Percentiles rank a stretch among this genome's conserved stretches.
Evolutionary conservation across 164 flowering plant species (phyloP).

Genomic region (Dillenia turbinata): DNA sequence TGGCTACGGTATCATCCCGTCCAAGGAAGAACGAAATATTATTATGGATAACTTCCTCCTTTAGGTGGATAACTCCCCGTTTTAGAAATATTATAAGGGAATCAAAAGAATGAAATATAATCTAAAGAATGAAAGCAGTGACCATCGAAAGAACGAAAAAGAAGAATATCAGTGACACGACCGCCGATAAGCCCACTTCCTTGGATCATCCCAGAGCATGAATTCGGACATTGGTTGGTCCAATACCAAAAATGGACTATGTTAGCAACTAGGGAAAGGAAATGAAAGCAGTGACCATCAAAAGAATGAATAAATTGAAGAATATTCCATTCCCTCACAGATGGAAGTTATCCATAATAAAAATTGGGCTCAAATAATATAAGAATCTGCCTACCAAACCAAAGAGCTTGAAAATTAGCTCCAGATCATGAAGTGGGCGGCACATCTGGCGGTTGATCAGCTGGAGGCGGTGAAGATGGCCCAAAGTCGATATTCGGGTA

Average conservation of each 20-base stretch:
- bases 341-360: constrained; percentile 10
- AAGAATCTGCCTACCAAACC: constrained; percentile 7
- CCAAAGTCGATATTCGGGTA: constrained; percentile 70
- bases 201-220: no score
- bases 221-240: no score
- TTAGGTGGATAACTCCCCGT: not conserved
- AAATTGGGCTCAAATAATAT: constrained; percentile 8
- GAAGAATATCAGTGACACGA: no score
- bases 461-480: constrained; percentile 39
- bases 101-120: no score
- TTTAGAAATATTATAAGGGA: no score
- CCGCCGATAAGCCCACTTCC: no score
- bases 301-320: constrained; percentile 49
- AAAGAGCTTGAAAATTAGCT: constrained; percentile 5
- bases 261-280: not conserved
- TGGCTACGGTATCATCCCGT: not conserved
- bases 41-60: not conserved
- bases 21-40: not conserved
- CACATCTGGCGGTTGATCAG: constrained; percentile 30
- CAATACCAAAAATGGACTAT: no score
- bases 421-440: constrained; percentile 23
- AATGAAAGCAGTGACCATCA: not conserved
- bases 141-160: no score
- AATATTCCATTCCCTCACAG: constrained; percentile 11
- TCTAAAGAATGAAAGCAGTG: no score